Evolutionary conservation across 1,139 yeast genomes (phyloP).

Genomic region (Entelexis sorbosivorans): DNA sequence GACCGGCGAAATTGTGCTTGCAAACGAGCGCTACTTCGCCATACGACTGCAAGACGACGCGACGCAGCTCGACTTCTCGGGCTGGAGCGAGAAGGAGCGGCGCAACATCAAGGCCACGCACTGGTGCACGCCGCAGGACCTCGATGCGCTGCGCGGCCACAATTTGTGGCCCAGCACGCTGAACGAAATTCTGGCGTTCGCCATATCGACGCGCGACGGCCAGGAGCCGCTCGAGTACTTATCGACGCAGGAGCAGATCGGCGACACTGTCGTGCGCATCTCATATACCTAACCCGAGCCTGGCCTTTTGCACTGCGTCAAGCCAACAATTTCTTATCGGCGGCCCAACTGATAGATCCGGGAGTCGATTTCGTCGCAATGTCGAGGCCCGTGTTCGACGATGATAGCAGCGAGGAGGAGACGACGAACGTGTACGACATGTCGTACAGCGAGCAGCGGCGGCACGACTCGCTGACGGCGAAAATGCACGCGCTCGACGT

Average conservation of each 20-base stretch:
- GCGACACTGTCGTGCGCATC: slow-evolving; percentile 14
- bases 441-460: slow-evolving; percentile 57
- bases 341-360: too few species aligned
- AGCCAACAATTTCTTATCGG: neutral
- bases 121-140: slow-evolving; percentile 17
- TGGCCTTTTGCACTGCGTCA: too few species aligned
- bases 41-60: neutral
- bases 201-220: neutral
- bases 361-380: neutral
- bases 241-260: slow-evolving; percentile 18
- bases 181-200: slow-evolving; percentile 15
- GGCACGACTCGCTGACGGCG: slow-evolving; percentile 58
- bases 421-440: slow-evolving; percentile 16
- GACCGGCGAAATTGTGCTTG: slow-evolving; percentile 18
- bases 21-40: slow-evolving; percentile 18
- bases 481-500: slow-evolving; percentile 47
- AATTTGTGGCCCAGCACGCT: slow-evolving; percentile 19
- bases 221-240: slow-evolving; percentile 3
- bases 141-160: slow-evolving; percentile 7
- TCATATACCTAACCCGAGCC: slow-evolving; percentile 7
- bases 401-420: slow-evolving; percentile 20
- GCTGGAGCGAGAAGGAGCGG: slow-evolving; percentile 17
- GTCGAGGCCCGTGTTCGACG: slow-evolving; percentile 14
- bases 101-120: slow-evolving; percentile 6
- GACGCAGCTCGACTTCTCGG: slow-evolving; percentile 9